These are phyloP conservation scores for Wickerhamiella azymoides DNA, from an alignment of 805 yeast genomes.

Conservation along the genomic window DNA sequence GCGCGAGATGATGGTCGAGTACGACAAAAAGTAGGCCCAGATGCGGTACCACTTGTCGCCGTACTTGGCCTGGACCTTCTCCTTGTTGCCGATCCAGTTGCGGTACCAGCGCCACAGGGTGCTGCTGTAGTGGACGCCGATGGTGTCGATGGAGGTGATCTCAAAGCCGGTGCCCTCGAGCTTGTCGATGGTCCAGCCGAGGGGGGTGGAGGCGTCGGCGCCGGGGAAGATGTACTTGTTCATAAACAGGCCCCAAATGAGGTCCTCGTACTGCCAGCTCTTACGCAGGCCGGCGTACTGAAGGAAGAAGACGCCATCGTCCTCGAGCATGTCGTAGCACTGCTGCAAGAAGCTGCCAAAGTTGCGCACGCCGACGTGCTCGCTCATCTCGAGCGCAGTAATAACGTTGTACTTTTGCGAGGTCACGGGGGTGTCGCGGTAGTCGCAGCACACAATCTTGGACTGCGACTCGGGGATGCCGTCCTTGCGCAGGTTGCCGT, in stretches of 20 bases:
- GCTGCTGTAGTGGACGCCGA: constrained; percentile 86
- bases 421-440: constrained; percentile 78
- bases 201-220: constrained; percentile 91
- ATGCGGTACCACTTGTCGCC: constrained; percentile 85
- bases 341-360: constrained; percentile 62
- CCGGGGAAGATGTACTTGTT: constrained; percentile 95
- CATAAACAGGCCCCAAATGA: constrained; percentile 91
- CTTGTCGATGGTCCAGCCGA: constrained; percentile 62
- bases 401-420: constrained; percentile 60
- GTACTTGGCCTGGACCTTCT: constrained; percentile 59
- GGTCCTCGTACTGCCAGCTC: constrained; percentile 88
- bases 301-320: constrained; percentile 75
- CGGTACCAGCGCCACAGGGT: constrained; percentile 91
- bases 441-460: constrained; percentile 66
- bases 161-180: constrained; percentile 81
- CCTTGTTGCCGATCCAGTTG: constrained; percentile 81
- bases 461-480: constrained; percentile 60
- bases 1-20: constrained; percentile 72
- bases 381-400: constrained; percentile 89
- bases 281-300: constrained; percentile 88
- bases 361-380: constrained; percentile 87
- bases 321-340: constrained; percentile 77
- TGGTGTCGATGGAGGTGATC: constrained; percentile 67
- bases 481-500: constrained; percentile 48
- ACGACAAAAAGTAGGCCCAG: constrained; percentile 83